phyloP scores from a whole-genome alignment of 108 stramenopile genomes.

The Skeletonema grethae region DNA sequence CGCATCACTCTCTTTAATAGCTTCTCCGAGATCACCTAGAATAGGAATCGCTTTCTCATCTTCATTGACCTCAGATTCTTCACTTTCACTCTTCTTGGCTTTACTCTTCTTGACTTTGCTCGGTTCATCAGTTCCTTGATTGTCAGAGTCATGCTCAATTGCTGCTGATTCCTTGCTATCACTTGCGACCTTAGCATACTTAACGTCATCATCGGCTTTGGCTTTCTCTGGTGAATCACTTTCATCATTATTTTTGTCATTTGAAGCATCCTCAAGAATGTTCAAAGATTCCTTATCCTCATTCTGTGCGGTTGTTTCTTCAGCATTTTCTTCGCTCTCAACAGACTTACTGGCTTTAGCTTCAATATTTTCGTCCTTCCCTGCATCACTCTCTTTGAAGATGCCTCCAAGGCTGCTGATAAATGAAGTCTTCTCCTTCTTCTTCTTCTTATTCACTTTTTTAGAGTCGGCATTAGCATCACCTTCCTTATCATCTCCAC shows the following conservation, averaged over 20 bases:
- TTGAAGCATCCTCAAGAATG: not conserved
- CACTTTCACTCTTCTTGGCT: not conserved
- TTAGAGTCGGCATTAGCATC: not conserved
- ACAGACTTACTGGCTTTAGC: too few species aligned
- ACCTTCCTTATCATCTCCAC: not conserved
- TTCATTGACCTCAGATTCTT: slow-evolving; percentile 32
- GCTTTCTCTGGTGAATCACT: not conserved
- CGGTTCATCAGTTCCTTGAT: not conserved
- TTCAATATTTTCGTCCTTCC: not conserved
- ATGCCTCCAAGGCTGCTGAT: not conserved
- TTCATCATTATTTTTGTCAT: not conserved
- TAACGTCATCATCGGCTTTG: not conserved
- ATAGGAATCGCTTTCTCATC: not conserved
- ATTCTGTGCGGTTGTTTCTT: not conserved
- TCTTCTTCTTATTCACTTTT: too few species aligned
- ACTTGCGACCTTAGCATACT: not conserved
- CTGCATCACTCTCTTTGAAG: slow-evolving; percentile 3
- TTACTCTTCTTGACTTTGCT: not conserved
- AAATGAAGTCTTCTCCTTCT: not conserved
- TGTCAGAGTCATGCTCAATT: not conserved
- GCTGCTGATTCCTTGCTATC: not conserved
- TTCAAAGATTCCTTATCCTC: slow-evolving; percentile 1
- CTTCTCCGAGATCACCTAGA: slow-evolving; percentile 1
- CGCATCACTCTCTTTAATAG: slow-evolving; percentile 7
- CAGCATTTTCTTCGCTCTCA: not conserved